A percentile compares a stretch with the other conserved stretches of the same genome.
phyloP scores from a whole-genome alignment of 2,329 filamentous ascomycete species.

The Alternaria viburni region DNA sequence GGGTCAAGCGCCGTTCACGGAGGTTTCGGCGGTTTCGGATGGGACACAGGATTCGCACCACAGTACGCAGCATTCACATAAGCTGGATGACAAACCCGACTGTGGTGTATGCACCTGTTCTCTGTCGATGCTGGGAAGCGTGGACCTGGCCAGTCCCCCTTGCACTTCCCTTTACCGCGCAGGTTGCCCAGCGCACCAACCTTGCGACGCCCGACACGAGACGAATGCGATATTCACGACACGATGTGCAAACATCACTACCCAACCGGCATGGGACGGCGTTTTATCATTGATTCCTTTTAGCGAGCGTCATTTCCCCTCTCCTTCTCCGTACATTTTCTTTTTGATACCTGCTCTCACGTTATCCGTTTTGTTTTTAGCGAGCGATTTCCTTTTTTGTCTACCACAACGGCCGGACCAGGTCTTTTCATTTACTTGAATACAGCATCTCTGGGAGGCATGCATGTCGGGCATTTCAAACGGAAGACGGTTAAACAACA shows the following conservation, averaged over 20 bases:
- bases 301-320: conserved; percentile 47
- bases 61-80: conserved; percentile 81
- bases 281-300: conserved; percentile 55
- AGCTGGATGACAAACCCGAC: conserved; percentile 42
- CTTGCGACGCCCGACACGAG: conserved; percentile 49
- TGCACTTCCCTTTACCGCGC: conserved; percentile 28
- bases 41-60: conserved; percentile 82
- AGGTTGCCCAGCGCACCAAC: conserved; percentile 50
- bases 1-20: conserved; percentile 68
- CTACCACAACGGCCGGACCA: conserved; percentile 43
- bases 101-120: conserved; percentile 29
- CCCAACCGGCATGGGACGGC: conserved; percentile 60
- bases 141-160: conserved; percentile 53
- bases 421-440: conserved; percentile 44
- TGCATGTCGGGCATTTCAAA: conserved; percentile 52
- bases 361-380: conserved; percentile 51
- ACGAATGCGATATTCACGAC: conserved; percentile 54
- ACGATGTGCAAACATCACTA: conserved; percentile 52
- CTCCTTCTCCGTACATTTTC: conserved; percentile 48
- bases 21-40: conserved; percentile 79
- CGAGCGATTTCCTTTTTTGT: conserved; percentile 47
- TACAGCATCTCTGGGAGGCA: conserved; percentile 54
- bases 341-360: conserved; percentile 50
- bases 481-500: conserved; percentile 46
- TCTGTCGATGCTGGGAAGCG: conserved; percentile 44